Conservation (phyloP, 2,329 filamentous ascomycete species). For the Fusarium sp. region DNA sequence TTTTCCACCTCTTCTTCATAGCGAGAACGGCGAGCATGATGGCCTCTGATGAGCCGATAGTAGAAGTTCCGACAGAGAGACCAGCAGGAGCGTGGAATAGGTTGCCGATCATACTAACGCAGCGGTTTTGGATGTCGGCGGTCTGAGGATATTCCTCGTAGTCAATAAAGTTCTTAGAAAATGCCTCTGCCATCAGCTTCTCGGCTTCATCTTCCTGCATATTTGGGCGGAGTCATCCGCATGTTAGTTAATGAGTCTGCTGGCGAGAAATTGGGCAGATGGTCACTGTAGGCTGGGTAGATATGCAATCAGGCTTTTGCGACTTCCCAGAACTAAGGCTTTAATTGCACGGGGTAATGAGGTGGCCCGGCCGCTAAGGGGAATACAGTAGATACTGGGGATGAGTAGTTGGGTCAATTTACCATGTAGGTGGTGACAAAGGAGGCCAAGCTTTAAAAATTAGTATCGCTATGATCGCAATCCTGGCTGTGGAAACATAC, state of each 20-base stretch:
- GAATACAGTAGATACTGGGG: background rate
- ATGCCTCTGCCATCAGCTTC: slow-evolving; percentile 92
- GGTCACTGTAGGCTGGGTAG: too few relatives aligned
- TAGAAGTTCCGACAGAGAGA: slow-evolving; percentile 85
- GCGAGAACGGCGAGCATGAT: slow-evolving; percentile 86
- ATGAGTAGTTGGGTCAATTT: slow-evolving; percentile 42
- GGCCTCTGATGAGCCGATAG: slow-evolving; percentile 88
- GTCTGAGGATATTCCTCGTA: slow-evolving; percentile 87
- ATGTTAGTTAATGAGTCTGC: too few relatives aligned
- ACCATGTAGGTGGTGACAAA: slow-evolving; percentile 98
- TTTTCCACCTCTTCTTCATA: slow-evolving; percentile 96
- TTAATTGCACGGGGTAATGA: too few relatives aligned
- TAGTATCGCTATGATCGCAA: background rate
- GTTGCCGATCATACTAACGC: slow-evolving; percentile 88
- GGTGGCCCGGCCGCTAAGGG: too few relatives aligned
- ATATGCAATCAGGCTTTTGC: too few relatives aligned
- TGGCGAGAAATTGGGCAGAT: background rate
- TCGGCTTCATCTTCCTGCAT: slow-evolving; percentile 88
- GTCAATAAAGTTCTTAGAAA: slow-evolving; percentile 95
- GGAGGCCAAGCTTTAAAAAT: slow-evolving; percentile 75
- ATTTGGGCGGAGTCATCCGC: too few relatives aligned
- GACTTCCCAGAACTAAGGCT: too few relatives aligned
- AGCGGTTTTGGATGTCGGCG: slow-evolving; percentile 90
- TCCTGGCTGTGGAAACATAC: slow-evolving; percentile 55
- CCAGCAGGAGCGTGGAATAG: slow-evolving; percentile 83